A percentile compares a stretch with the other conserved stretches of the same genome.
Conservation (phyloP, 2,329 filamentous ascomycete species). For the Fusarium nanum region DNA sequence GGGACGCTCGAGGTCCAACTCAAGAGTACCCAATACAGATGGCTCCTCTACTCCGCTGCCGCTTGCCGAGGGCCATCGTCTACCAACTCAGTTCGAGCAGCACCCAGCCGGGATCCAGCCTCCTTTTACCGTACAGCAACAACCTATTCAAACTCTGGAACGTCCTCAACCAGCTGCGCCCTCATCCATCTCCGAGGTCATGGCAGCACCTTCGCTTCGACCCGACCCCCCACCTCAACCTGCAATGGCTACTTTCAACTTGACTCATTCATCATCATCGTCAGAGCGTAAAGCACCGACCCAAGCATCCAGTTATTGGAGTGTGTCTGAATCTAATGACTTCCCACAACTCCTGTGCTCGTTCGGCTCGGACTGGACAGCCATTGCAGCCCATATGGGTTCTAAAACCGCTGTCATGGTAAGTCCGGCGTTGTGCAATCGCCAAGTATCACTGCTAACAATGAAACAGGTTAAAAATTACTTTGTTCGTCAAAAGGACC, state of each 20-base stretch:
- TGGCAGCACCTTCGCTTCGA: slow-evolving; percentile 67
- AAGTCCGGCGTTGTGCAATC: slow-evolving; percentile 47
- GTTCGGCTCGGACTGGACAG: slow-evolving; percentile 82
- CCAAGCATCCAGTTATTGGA: slow-evolving; percentile 87
- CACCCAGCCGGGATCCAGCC: slow-evolving; percentile 56
- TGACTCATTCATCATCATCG: slow-evolving; percentile 54
- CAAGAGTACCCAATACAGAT: slow-evolving; percentile 61
- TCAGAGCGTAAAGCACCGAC: slow-evolving; percentile 63
- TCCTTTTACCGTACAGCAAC: slow-evolving; percentile 52
- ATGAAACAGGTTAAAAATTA: slow-evolving; percentile 73
- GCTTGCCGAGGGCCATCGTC: slow-evolving; percentile 55
- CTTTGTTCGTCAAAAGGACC: slow-evolving; percentile 71
- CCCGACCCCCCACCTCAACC: slow-evolving; percentile 65
- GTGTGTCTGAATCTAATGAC: slow-evolving; percentile 81
- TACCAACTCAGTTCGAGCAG: slow-evolving; percentile 59
- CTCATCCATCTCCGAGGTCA: slow-evolving; percentile 62
- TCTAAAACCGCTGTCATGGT: slow-evolving; percentile 91
- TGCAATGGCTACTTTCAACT: slow-evolving; percentile 63
- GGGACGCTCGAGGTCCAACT: slow-evolving; percentile 66
- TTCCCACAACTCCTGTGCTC: slow-evolving; percentile 78
- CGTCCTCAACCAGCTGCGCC: slow-evolving; percentile 51
- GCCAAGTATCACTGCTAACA: slow-evolving; percentile 15
- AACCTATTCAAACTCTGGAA: slow-evolving; percentile 49
- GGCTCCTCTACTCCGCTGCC: slow-evolving; percentile 52
- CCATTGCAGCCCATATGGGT: slow-evolving; percentile 82